A percentile compares a stretch with the other conserved stretches of the same genome.
phyloP scores from a whole-genome alignment of 2,329 filamentous ascomycete genomes.

The Trichoderma guizhouense region DNA sequence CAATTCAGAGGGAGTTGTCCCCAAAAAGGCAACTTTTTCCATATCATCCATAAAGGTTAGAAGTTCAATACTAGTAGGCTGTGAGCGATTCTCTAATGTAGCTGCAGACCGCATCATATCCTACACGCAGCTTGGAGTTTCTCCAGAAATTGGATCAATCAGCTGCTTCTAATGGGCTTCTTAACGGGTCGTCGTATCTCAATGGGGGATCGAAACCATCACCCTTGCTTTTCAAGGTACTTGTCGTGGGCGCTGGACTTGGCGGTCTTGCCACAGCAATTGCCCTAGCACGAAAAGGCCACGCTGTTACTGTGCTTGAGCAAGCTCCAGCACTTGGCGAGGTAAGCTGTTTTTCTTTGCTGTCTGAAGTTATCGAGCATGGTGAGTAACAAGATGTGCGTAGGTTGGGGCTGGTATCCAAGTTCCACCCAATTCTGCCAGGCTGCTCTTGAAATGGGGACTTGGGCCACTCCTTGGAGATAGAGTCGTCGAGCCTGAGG shows the following conservation, averaged over 20 bases:
- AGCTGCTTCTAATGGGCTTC: background rate
- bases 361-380: background rate
- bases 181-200: background rate
- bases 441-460: constrained; percentile 33
- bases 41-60: constrained; percentile 1
- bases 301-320: constrained; percentile 39
- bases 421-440: constrained; percentile 32
- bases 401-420: constrained; percentile 33
- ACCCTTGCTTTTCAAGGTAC: constrained; percentile 4
- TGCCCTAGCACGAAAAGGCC: constrained; percentile 34
- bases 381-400: background rate
- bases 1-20: background rate
- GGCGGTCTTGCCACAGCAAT: constrained; percentile 41
- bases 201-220: background rate
- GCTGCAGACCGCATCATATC: background rate
- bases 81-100: background rate
- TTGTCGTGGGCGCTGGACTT: constrained; percentile 40
- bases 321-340: constrained; percentile 39
- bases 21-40: background rate
- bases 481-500: constrained; percentile 24
- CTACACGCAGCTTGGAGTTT: constrained; percentile 1
- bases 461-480: constrained; percentile 21
- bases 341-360: constrained; percentile 23
- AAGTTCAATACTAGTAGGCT: background rate
- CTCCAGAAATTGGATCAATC: background rate